Conservation (phyloP, 805 yeast genomes). For the Metschnikowia bowlesiae region DNA sequence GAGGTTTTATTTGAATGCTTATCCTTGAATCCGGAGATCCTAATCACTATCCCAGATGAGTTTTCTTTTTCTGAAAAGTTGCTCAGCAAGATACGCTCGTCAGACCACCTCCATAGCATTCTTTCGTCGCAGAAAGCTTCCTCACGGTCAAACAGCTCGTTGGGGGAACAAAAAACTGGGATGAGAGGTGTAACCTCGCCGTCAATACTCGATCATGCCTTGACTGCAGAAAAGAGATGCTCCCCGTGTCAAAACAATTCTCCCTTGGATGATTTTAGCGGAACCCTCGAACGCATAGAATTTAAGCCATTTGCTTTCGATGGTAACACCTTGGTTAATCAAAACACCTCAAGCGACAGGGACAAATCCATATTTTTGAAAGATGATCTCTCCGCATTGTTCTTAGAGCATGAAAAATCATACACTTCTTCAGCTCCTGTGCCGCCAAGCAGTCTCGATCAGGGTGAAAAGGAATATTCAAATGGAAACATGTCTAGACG, state of each 20-base stretch:
- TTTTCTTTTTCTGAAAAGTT: slow-evolving; percentile 4
- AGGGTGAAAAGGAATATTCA: not conserved
- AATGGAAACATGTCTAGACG: not conserved
- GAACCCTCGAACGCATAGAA: not conserved
- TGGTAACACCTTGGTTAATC: slow-evolving; percentile 1
- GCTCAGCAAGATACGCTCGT: slow-evolving; percentile 5
- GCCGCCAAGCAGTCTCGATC: not conserved
- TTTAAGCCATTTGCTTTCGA: slow-evolving; percentile 12
- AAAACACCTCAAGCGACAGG: not conserved
- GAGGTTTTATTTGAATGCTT: slow-evolving; percentile 20
- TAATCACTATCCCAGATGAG: slow-evolving; percentile 14
- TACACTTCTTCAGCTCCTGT: slow-evolving; percentile 11
- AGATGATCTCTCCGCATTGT: slow-evolving; percentile 19
- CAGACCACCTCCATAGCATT: not conserved
- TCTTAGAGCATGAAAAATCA: slow-evolving; percentile 33
- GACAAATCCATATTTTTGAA: not conserved
- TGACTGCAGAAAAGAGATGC: not conserved
- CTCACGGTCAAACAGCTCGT: not conserved
- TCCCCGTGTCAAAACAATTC: not conserved
- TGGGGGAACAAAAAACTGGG: not conserved
- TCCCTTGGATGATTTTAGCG: not conserved
- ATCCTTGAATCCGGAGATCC: slow-evolving; percentile 17
- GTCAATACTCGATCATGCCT: not conserved
- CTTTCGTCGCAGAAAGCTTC: not conserved
- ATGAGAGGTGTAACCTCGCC: not conserved